Evolutionary conservation across 768 basidiomycete genomes (phyloP).

Genomic region (Collybiopsis confluens): DNA sequence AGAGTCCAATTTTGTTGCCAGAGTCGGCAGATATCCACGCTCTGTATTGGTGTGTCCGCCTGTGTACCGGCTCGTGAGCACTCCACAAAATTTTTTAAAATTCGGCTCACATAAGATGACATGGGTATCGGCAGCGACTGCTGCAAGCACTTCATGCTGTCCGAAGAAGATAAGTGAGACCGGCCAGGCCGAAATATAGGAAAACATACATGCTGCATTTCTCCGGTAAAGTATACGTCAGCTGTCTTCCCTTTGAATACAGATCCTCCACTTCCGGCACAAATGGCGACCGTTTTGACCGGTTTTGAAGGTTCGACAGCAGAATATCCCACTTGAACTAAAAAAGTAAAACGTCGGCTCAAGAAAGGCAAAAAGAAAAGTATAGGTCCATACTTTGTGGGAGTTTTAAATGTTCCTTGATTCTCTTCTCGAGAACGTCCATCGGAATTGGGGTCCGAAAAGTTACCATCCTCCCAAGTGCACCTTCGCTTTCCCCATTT

Average conservation of each 20-base stretch:
- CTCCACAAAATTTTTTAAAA: not conserved
- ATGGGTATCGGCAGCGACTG: slow-evolving; percentile 69
- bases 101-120: slow-evolving; percentile 74
- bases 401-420: slow-evolving; percentile 66
- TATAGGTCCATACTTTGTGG: slow-evolving; percentile 45
- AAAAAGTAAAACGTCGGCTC: slow-evolving; percentile 1
- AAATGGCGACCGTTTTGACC: slow-evolving; percentile 73
- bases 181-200: not conserved
- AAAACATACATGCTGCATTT: slow-evolving; percentile 77
- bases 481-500: slow-evolving; percentile 41
- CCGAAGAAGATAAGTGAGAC: not conserved
- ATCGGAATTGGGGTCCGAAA: slow-evolving; percentile 55
- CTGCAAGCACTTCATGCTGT: slow-evolving; percentile 84
- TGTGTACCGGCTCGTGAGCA: slow-evolving; percentile 19
- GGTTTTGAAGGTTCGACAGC: slow-evolving; percentile 23
- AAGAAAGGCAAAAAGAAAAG: slow-evolving; percentile 9
- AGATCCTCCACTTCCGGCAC: slow-evolving; percentile 85
- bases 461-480: slow-evolving; percentile 65
- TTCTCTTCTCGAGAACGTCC: slow-evolving; percentile 54
- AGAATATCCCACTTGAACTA: slow-evolving; percentile 69
- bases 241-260: slow-evolving; percentile 69
- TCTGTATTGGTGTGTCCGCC: slow-evolving; percentile 95
- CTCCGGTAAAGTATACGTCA: slow-evolving; percentile 90
- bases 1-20: slow-evolving; percentile 57
- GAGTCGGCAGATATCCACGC: slow-evolving; percentile 80